Base-by-base conservation (phyloP, 768 basidiomycete genomes). In the Symmetrospora coprosmae region DNA sequence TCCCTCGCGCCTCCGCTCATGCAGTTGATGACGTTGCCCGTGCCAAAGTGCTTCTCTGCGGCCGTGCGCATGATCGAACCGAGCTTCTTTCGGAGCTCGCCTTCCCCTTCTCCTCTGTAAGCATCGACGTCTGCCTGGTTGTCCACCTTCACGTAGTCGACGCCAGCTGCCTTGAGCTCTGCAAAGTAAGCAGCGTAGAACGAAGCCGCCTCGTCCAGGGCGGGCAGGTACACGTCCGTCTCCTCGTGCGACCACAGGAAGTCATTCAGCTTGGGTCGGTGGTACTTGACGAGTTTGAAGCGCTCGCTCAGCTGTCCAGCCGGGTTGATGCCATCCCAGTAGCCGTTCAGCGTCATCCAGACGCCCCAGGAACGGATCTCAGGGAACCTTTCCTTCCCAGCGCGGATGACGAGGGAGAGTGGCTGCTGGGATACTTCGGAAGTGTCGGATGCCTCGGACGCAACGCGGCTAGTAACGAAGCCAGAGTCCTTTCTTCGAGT, bases 121-220 rank as follows among this genome's bases (percentile, higher is more conserved):
- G 38, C 46, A 34, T 67, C 66, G 35, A 66, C 17, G 30, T 28
- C 37, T 4, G 65, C 53, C 49, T 66, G 66, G 49, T 69, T 65
- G 56, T 69, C 68, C n/a, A 69, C 59, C 38, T 69, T 69, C 52
- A 69, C 56, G 31, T 64, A 69, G 8, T 39, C 28, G 62, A 69
- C 35, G 14, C 68, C 68, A 13, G 65, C 53, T 0, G 45, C 35
- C 7, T 40, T 31, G 47, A 69, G 61, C 1, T 39, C 40, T 4
- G 48, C 4, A 27, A 69, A 67, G 43, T 67, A 69, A 48, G 61
- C 56, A 2, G 1, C 14, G 56, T 47, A 69, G 60, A 62, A 67
- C 2, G 2, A 1, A 2, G 25, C 27, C 11, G 64, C 28, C 2
- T 60, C 51, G 14, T 49, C 38, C 6, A 47, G 39, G 8, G 50